Evolutionary conservation across 352 stramenopile genomes (phyloP), one percentile per base, ranked within the genome.

Genomic region (Globisporangium emineosum): DNA sequence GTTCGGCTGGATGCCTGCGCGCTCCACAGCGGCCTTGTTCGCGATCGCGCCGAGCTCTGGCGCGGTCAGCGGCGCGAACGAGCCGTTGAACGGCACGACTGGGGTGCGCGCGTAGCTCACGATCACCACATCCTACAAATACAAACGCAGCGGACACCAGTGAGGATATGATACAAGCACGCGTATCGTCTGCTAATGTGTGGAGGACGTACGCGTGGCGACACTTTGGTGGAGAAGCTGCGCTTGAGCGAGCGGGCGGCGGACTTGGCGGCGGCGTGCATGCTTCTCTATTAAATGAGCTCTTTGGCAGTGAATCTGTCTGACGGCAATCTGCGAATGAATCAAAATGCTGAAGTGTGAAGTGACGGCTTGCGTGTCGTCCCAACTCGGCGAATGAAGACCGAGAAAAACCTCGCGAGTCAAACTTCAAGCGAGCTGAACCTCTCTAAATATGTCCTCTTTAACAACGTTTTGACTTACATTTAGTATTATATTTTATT

Each of bases 31-130:
- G 30, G 76, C 87, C 45, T 78, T 72, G 67, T 99, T 98, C 17
- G 95, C 96, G n/a, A 96, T 84, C 9, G 94, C 81, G 37, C 94
- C 97, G 1, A 99, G 73, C 61, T 98, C 87, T 1, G 97, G 83
- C 3, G 88, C 97, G 4, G 78, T 87, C 2, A 99, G 68, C 51
- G 79, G 69, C 49, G 89, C 84, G 32, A 99, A 92, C 13, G 82
- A 87, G 6, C 97, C 96, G 52, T 96, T 91, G 72, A 99, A 98
- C 66, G 91, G 94, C 15, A 88, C 95, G 64, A 99, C 98, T n/a
- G 97, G 96, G 45, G 97, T 99, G 29, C 97, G 88, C 52, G 93
- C 93, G 65, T 98, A 96, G 71, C 86, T 94, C 53, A 95, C 93
- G 65, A 99, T 98, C 23, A 99, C 96, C 27, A 94, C 89, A 69